Percentiles rank a stretch among this genome's conserved stretches.
Evolutionary conservation across 2,329 filamentous ascomycete genomes (phyloP).

Genomic region (Trichophyton verrucosum): DNA sequence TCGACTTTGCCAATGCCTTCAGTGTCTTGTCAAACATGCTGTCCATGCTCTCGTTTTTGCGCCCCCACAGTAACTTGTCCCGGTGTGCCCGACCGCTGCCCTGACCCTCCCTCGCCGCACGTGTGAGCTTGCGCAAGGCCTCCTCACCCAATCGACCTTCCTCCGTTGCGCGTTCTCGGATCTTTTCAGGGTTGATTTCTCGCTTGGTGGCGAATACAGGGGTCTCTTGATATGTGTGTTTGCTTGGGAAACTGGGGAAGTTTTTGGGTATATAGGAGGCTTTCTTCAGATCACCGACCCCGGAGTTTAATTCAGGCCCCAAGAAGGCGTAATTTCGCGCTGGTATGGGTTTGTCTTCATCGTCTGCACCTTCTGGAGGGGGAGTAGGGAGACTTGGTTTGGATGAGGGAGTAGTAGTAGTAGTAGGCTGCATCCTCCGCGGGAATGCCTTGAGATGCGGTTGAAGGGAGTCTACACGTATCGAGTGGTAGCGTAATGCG

Average conservation of each 20-base stretch:
- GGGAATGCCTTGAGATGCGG: constrained; percentile 23
- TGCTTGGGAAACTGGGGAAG: constrained; percentile 50
- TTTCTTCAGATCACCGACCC: constrained; percentile 35
- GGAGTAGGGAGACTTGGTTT: constrained; percentile 23
- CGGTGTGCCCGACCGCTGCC: constrained; percentile 27
- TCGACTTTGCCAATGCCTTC: constrained; percentile 34
- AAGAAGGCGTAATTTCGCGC: constrained; percentile 34
- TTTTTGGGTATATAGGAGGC: constrained; percentile 46
- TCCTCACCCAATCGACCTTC: constrained; percentile 55
- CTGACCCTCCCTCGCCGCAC: constrained; percentile 34
- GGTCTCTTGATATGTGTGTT: constrained; percentile 51
- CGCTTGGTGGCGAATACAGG: constrained; percentile 43
- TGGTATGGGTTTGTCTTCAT: constrained; percentile 10
- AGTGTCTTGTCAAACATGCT: constrained; percentile 46
- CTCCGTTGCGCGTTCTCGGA: constrained; percentile 51
- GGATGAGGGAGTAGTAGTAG: constrained; percentile 9
- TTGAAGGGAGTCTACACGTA: constrained; percentile 24
- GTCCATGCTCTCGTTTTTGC: constrained; percentile 32
- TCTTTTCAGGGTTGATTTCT: constrained; percentile 47
- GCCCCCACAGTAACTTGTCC: constrained; percentile 30
- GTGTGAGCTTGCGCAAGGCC: constrained; percentile 49
- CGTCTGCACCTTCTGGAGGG: constrained; percentile 20
- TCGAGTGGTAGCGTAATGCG: constrained; percentile 22
- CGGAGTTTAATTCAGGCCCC: constrained; percentile 39
- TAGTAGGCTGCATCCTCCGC: constrained; percentile 11